Percentiles rank a stretch among this genome's conserved stretches.
phyloP scores from a whole-genome alignment of 2,329 filamentous ascomycete genomes.

The Karstenula rhodostoma region DNA sequence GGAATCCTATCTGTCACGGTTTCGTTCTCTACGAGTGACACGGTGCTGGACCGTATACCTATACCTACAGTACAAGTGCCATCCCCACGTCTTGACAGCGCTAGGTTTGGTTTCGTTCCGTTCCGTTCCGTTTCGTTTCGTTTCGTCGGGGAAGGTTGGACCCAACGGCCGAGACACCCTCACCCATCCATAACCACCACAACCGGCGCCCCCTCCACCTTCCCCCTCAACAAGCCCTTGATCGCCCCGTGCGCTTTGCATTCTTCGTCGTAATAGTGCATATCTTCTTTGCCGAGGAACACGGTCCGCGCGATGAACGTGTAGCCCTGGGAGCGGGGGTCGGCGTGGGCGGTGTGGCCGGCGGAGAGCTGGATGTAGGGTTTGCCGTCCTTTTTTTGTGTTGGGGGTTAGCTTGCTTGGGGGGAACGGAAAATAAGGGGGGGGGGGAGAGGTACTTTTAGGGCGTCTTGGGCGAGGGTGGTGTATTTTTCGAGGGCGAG shows the following conservation, averaged over 20 bases:
- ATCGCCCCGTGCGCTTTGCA: slow-evolving; percentile 64
- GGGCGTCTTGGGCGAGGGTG: slow-evolving; percentile 41
- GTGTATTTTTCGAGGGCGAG: slow-evolving; percentile 44
- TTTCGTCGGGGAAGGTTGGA: too few relatives aligned
- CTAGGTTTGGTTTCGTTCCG: too few relatives aligned
- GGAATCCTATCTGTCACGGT: too few relatives aligned
- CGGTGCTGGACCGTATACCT: too few relatives aligned
- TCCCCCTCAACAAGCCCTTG: slow-evolving; percentile 48
- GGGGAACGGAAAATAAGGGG: slow-evolving; percentile 11
- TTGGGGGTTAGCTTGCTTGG: not conserved
- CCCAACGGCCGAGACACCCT: too few relatives aligned
- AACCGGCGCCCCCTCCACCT: slow-evolving; percentile 36
- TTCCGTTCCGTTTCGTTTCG: too few relatives aligned
- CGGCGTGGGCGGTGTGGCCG: slow-evolving; percentile 64
- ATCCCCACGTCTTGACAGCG: too few relatives aligned
- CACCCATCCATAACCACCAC: slow-evolving; percentile 40
- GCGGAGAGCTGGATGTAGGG: slow-evolving; percentile 70
- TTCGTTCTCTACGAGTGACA: too few relatives aligned
- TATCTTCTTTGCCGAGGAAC: slow-evolving; percentile 71
- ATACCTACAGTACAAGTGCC: too few relatives aligned
- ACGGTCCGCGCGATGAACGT: slow-evolving; percentile 69
- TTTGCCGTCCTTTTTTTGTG: slow-evolving; percentile 66
- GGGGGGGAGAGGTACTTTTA: slow-evolving; percentile 42
- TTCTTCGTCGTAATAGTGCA: slow-evolving; percentile 73
- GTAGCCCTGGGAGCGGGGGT: slow-evolving; percentile 70